These are phyloP conservation scores for Aspergillus japonicus DNA, from an alignment of 2,329 filamentous ascomycete genomes.

Conservation along the genomic window DNA sequence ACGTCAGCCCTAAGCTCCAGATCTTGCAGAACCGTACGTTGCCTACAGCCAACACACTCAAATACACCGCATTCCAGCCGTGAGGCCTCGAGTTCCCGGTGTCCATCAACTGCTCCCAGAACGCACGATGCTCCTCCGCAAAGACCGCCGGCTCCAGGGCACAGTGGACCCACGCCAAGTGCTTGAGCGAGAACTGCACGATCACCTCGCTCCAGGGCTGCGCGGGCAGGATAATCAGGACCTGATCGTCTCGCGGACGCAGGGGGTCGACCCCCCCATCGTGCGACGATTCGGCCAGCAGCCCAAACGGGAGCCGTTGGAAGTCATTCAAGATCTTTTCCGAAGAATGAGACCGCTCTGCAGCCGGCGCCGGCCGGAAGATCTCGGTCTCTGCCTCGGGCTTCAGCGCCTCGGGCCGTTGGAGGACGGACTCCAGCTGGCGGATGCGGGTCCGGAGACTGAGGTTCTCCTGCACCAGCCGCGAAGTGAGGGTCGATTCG, in stretches of 20 bases:
- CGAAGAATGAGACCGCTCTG: background rate
- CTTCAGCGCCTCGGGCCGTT: conserved; percentile 1
- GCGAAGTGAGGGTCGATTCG: background rate
- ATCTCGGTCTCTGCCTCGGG: conserved; percentile 1
- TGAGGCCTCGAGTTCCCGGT: background rate
- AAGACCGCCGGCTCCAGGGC: background rate
- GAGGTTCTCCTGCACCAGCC: background rate
- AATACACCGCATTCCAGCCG: conserved; percentile 2
- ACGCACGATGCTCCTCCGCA: background rate
- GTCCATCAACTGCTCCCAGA: background rate
- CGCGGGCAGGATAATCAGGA: background rate
- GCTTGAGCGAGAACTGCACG: background rate
- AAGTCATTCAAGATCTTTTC: conserved; percentile 1
- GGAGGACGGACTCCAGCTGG: conserved; percentile 3
- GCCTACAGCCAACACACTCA: conserved; percentile 3
- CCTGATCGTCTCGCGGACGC: background rate
- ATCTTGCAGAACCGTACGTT: background rate
- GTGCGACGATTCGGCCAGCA: background rate
- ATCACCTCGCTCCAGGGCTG: conserved; percentile 1
- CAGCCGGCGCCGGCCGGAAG: background rate
- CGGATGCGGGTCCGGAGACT: conserved; percentile 8
- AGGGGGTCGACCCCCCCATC: background rate
- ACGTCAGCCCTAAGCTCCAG: background rate
- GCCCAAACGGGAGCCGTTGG: conserved; percentile 2
- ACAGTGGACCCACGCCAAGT: conserved; percentile 3